A percentile compares a stretch with the other conserved stretches of the same genome.
These are phyloP conservation scores for Aspergillus amoenus DNA, from an alignment of 2,329 filamentous ascomycete genomes.

Conservation along the genomic window DNA sequence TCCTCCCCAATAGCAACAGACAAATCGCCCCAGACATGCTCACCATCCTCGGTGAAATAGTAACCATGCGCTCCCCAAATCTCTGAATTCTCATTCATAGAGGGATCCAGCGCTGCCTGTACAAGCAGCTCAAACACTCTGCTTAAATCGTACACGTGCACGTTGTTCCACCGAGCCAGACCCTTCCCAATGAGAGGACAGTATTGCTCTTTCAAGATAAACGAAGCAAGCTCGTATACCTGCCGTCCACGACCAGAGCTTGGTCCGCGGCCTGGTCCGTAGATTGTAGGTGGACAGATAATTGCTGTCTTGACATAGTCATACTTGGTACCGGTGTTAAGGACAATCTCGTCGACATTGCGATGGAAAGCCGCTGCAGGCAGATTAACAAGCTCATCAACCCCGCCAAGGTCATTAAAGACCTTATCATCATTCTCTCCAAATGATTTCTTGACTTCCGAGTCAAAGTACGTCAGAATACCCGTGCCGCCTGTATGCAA, in stretches of 20 bases:
- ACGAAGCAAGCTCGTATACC: constrained; percentile 52
- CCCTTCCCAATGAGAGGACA: constrained; percentile 58
- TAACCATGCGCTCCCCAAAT: constrained; percentile 63
- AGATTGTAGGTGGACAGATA: constrained; percentile 66
- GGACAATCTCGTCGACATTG: constrained; percentile 68
- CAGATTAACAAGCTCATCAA: constrained; percentile 37
- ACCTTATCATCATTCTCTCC: constrained; percentile 40
- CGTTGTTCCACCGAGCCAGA: constrained; percentile 58
- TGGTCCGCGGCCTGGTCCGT: constrained; percentile 59
- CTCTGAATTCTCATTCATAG: constrained; percentile 37
- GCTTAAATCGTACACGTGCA: constrained; percentile 62
- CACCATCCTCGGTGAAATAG: constrained; percentile 65
- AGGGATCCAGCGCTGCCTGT: constrained; percentile 49
- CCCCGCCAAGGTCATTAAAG: constrained; percentile 43
- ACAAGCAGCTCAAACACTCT: constrained; percentile 55
- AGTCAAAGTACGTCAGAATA: constrained; percentile 36
- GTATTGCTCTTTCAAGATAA: constrained; percentile 52
- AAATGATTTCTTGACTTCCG: constrained; percentile 31
- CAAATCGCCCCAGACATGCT: constrained; percentile 64
- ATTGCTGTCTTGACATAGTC: constrained; percentile 59
- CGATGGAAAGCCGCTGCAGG: constrained; percentile 53
- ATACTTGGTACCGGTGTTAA: constrained; percentile 43
- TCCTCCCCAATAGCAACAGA: constrained; percentile 50
- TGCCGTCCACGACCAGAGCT: constrained; percentile 57
- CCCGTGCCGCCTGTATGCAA: constrained; percentile 44